A percentile compares a stretch with the other conserved stretches of the same genome.
These are phyloP conservation scores for Candida adriatica DNA, from an alignment of 805 yeast genomes.

Conservation along the genomic window DNA sequence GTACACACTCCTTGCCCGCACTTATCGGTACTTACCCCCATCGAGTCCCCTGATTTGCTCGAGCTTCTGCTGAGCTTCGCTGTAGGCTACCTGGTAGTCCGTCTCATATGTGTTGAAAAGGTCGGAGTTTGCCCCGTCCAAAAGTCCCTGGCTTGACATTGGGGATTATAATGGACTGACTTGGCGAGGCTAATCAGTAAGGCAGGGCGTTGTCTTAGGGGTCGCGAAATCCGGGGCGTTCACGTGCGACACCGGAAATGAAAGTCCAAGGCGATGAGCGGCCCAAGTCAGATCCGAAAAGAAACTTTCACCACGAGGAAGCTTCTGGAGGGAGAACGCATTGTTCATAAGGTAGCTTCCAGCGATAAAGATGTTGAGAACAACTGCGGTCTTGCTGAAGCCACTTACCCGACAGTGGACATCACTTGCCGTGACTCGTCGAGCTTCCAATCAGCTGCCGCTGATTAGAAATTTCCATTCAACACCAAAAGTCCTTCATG, in stretches of 20 bases:
- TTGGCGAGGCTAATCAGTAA: too few species aligned
- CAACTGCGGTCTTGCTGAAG: slow-evolving; percentile 2
- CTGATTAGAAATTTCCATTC: slow-evolving; percentile 25
- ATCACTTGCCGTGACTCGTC: too few species aligned
- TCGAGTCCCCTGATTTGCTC: slow-evolving; percentile 43
- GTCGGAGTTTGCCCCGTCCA: slow-evolving; percentile 20
- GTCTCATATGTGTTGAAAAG: slow-evolving; percentile 30
- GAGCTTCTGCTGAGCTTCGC: slow-evolving; percentile 64
- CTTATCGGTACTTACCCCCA: slow-evolving; percentile 30
- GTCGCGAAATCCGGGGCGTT: too few species aligned
- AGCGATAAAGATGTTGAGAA: slow-evolving; percentile 11
- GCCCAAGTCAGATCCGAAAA: too few species aligned
- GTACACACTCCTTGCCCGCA: slow-evolving; percentile 1
- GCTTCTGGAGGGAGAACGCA: too few species aligned
- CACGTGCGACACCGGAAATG: too few species aligned
- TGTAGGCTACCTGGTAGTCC: slow-evolving; percentile 50
- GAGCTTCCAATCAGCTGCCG: slow-evolving; percentile 14
- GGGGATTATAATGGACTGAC: too few species aligned
- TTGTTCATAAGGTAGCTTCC: too few species aligned
- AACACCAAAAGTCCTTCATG: slow-evolving; percentile 41
- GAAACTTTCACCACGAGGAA: too few species aligned
- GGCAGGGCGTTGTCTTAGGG: too few species aligned
- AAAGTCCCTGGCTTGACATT: slow-evolving; percentile 21
- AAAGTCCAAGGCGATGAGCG: too few species aligned
- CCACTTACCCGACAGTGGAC: neutral